Percentiles rank a stretch among this genome's conserved stretches.
Conservation (phyloP, 305 asterid genomes). For the Fraxinus dipetala region DNA sequence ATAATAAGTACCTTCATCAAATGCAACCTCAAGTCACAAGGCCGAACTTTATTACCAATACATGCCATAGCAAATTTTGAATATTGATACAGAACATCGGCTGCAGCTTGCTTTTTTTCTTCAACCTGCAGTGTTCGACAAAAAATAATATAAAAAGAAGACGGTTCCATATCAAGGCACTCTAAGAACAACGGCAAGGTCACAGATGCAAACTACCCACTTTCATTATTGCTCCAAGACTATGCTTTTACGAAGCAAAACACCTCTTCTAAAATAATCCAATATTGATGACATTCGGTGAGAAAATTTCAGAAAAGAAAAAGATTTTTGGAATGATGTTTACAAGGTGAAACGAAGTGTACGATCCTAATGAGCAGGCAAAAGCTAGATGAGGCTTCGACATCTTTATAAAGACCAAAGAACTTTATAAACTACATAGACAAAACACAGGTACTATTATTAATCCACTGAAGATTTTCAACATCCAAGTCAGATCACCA, state of each 20-base stretch:
- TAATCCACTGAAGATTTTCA: too few species aligned
- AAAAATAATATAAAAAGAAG: neutral
- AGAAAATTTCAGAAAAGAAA: neutral
- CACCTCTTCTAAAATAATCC: neutral
- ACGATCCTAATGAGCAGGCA: neutral
- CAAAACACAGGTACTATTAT: neutral
- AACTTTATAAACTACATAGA: neutral
- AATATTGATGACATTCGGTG: neutral
- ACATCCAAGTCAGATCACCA: neutral
- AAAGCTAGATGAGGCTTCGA: neutral
- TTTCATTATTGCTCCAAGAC: neutral
- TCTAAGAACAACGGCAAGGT: too few species aligned
- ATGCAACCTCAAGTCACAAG: conserved; percentile 90
- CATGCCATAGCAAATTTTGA: conserved; percentile 80
- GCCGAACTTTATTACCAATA: conserved; percentile 77
- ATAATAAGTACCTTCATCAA: conserved; percentile 71
- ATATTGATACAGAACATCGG: conserved; percentile 78
- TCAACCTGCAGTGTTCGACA: conserved; percentile 43
- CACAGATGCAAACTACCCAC: neutral
- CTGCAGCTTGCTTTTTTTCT: conserved; percentile 93
- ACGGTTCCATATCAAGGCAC: neutral
- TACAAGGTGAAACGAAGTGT: neutral
- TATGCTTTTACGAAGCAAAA: neutral
- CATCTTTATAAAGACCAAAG: neutral
- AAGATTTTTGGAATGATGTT: neutral